Evolutionary conservation across 176 grass and related monocot species (phyloP).

Genomic region (Paspalum vaginatum): DNA sequence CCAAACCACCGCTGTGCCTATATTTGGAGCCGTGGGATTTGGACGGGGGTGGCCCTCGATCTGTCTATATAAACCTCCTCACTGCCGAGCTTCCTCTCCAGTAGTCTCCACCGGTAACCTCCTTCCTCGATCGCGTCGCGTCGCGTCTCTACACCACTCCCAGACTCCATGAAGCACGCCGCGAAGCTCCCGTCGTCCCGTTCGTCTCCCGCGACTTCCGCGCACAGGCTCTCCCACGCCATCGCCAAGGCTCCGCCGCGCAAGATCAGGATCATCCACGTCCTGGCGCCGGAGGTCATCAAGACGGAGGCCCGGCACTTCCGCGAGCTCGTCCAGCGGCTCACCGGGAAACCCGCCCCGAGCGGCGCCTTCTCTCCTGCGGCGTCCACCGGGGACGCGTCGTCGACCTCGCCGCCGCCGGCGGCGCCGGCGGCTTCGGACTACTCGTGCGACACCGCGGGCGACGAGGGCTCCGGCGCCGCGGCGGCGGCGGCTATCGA

Average conservation of each 20-base stretch:
- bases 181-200: constrained; percentile 37
- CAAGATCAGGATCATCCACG: constrained; percentile 71
- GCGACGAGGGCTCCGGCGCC: not conserved
- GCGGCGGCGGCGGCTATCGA: not conserved
- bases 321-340: constrained; percentile 72
- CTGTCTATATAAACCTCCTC: constrained; percentile 31
- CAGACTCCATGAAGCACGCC: constrained; percentile 37
- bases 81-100: not conserved
- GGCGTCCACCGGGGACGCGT: not conserved
- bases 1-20: not conserved
- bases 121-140: not conserved
- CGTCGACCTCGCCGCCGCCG: not conserved
- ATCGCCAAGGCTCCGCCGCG: constrained; percentile 46
- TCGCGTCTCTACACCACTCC: constrained; percentile 15
- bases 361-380: not conserved
- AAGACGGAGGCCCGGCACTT: constrained; percentile 69
- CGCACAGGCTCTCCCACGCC: constrained; percentile 37
- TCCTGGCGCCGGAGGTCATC: constrained; percentile 65
- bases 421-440: constrained; percentile 6
- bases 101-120: not conserved
- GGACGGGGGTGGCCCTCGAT: not conserved
- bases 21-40: too few relatives aligned
- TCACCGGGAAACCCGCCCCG: constrained; percentile 55
- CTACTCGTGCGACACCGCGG: constrained; percentile 7
- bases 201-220: not conserved